Conservation (phyloP, 176 grass and related monocot genomes). For the Hordeum vulgare region DNA sequence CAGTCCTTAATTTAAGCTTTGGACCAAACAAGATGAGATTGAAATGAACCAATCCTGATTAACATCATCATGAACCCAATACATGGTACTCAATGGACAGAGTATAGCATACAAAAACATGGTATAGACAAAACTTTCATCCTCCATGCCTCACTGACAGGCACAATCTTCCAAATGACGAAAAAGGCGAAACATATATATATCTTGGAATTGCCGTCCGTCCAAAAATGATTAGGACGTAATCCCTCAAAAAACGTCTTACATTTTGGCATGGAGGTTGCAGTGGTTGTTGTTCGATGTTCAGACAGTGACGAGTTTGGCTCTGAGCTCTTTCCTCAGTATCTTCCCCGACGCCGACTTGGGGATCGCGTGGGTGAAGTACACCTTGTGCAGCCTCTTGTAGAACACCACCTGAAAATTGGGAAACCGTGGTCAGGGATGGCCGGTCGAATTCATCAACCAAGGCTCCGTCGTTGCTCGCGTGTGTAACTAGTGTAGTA, state of each 20-base stretch:
- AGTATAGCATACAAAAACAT: not conserved
- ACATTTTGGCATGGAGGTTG: too few relatives aligned
- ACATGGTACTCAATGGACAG: not conserved
- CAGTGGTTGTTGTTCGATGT: not conserved
- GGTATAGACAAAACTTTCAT: not conserved
- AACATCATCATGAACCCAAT: not conserved
- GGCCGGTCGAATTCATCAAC: not conserved
- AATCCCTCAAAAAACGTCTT: too few relatives aligned
- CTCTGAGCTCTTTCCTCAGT: conserved; percentile 77
- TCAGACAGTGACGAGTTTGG: conserved; percentile 38
- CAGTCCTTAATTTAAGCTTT: not conserved
- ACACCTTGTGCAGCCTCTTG: conserved; percentile 83
- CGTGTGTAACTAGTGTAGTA: not conserved
- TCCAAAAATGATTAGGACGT: not conserved
- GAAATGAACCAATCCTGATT: not conserved
- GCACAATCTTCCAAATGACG: not conserved
- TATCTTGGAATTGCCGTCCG: not conserved
- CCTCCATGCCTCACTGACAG: not conserved
- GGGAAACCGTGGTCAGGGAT: not conserved
- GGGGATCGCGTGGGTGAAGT: conserved; percentile 77
- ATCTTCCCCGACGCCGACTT: conserved; percentile 89
- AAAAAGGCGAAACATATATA: not conserved
- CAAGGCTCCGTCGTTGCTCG: not conserved
- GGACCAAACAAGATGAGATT: not conserved
- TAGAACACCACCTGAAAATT: conserved; percentile 81